Evolutionary conservation across 1,139 yeast genomes (phyloP), one percentile per base, ranked within the genome.

Genomic region (Suhomyces wounanorum): DNA sequence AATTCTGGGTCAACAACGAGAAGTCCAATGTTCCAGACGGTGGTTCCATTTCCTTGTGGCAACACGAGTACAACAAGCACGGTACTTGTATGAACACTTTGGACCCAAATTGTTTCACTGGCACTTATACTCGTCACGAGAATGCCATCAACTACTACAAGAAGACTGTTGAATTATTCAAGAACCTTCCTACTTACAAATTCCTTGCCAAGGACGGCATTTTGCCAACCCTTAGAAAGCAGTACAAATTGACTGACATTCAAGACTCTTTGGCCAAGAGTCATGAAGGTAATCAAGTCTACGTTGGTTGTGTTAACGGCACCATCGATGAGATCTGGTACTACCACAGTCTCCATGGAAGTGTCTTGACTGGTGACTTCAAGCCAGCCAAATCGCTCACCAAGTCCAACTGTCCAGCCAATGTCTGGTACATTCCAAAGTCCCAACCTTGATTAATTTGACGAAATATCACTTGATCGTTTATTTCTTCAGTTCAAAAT

Each of bases 31-130:
- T 72, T 23, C 65, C 63, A 13, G 60, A 61, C 49, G 66, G 62
- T 23, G 64, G 68, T 5, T 55, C 61, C 43, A 55, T 57, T 18
- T 61, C 65, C 31, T 65, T 75, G 51, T 75, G 79, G 79, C 65
- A 65, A 47, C 79, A 74, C 55, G 78, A 75, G 58, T 75, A 64
- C 59, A 73, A 75, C 62, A 74, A 73, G 59, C 79, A 75, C 55
- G 79, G 72, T 41, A 73, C 79, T n/a, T 75, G 79, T 59, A 70
- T 73, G 72, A 70, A 70, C 55, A 73, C 78, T 9, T 61, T 74
- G 47, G 56, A 59, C 43, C 78, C 78, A 28, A 47, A 59, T 21
- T 75, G 79, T 58, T 73, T 73, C 59, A 61, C 64, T 8, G 68
- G 67, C 17, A 45, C 50, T n/a, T 74, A 72, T 59, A 58, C 57